phyloP scores from a whole-genome alignment of 352 stramenopile species.

The Globisporangium cederbergense region DNA sequence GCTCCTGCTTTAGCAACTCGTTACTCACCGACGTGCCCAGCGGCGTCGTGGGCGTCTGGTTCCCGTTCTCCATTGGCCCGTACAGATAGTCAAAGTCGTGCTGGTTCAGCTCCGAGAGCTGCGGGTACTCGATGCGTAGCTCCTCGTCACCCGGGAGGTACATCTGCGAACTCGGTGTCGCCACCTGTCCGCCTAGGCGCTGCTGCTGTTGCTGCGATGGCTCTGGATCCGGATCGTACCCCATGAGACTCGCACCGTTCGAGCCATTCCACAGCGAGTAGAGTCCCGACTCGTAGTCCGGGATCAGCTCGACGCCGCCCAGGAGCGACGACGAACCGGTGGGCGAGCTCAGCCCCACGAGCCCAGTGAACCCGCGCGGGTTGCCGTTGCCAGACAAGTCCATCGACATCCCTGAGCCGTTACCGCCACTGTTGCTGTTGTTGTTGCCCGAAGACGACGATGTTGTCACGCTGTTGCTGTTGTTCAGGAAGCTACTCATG shows the following conservation, averaged over 20 bases:
- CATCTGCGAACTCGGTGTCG: conserved; percentile 18
- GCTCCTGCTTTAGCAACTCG: conserved; percentile 29
- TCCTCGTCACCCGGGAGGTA: conserved; percentile 52
- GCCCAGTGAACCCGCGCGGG: conserved; percentile 7
- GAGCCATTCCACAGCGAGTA: conserved; percentile 68
- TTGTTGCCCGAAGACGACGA: conserved; percentile 10
- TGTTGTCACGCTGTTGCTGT: not conserved
- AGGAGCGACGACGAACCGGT: conserved; percentile 41
- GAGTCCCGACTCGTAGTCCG: conserved; percentile 64
- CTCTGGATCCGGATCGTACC: conserved; percentile 48
- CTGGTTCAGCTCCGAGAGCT: conserved; percentile 67
- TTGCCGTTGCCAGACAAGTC: conserved; percentile 9
- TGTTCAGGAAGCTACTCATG: conserved; percentile 3
- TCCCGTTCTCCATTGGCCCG: conserved; percentile 46
- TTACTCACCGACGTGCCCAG: conserved; percentile 23
- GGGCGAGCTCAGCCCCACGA: conserved; percentile 23
- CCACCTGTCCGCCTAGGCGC: not conserved
- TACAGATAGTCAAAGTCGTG: conserved; percentile 73
- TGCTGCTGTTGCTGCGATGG: conserved; percentile 15
- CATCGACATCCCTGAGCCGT: conserved; percentile 6
- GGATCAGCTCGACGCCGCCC: conserved; percentile 54
- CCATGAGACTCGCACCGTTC: conserved; percentile 35
- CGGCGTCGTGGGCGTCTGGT: conserved; percentile 43
- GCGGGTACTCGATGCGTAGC: conserved; percentile 70
- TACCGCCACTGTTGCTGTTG: not conserved